Base-by-base conservation (phyloP, 208 protist genomes). In the Acanthamoeba triangularis region DNA sequence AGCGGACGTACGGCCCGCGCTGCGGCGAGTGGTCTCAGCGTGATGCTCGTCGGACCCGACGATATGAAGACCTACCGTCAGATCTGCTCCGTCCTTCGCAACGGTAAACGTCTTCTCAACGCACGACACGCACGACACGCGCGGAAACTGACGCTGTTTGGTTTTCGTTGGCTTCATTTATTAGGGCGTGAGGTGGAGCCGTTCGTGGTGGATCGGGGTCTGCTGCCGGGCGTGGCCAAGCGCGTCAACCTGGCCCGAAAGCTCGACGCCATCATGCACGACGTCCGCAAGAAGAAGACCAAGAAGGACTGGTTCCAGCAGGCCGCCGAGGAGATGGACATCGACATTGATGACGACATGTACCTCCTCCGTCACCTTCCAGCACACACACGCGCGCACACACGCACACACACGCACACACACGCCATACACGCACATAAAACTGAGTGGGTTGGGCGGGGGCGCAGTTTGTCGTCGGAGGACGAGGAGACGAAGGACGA, bases 1-100 rank as follows among this genome's bases (percentile, higher is more conserved):
- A 99, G 98, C 93, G 99, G 99, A 37, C 98, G 99, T 95, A 99
- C 99, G 1, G 99, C 99, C 11, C 98, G 99, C 87, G 99, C 99
- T 0, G 44, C 67, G 23, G 47, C 90, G 52, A 61, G 90, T 25
- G 98, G 98, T 52, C 47, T 97, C 25, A 92, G 61, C 14, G 61
- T 98, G 18, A 37, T 96, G 30, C 85, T 98, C 5, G 92, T 98
- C 25, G 76, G 82, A 14, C 97, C 98, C 23, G 63, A 76, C 5
- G 97, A 98, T 35, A 33, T 90, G 44, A 44, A 91, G n/a, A 33
- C 49, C 13, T 98, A 96, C 82, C 47, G 65, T 11, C 72, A 76
- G 33, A 95, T 98, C 14, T 82, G 93, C 49, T 11, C 44, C 25
- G 76, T 76, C 16, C 92, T 97, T 6, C 25, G 44, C 59, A 13